A percentile compares a stretch with the other conserved stretches of the same genome.
phyloP scores from a whole-genome alignment of 768 basidiomycete species.

The Boletales sp. region DNA sequence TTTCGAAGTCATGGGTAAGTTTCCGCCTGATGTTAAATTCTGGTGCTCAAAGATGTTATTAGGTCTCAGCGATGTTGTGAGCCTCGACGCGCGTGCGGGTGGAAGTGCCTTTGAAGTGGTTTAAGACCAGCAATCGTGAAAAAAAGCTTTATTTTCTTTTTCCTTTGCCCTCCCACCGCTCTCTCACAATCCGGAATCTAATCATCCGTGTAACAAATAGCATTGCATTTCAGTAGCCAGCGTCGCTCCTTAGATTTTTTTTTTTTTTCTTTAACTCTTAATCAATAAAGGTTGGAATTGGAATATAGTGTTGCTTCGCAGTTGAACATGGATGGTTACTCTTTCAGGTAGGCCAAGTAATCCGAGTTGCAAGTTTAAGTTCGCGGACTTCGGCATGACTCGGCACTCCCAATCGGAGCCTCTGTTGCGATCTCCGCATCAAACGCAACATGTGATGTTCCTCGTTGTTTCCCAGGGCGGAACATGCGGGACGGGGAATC shows the following conservation, averaged over 20 bases:
- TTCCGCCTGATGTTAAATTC: neutral
- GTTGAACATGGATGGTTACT: conserved; percentile 10
- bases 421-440: neutral
- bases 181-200: neutral
- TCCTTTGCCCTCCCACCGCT: too few species aligned
- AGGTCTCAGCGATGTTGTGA: conserved; percentile 53
- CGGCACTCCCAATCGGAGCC: neutral
- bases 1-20: conserved; percentile 72
- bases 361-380: neutral
- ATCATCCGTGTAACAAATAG: conserved; percentile 21
- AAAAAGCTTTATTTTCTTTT: neutral
- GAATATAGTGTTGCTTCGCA: neutral
- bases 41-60: neutral
- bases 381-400: neutral
- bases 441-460: too few species aligned
- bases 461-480: conserved; percentile 2
- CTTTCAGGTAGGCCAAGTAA: conserved; percentile 1
- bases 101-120: conserved; percentile 55
- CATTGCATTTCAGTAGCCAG: conserved; percentile 9
- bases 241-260: conserved; percentile 20
- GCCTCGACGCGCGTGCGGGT: conserved; percentile 54
- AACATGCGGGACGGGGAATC: conserved; percentile 5
- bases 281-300: conserved; percentile 10
- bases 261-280: conserved; percentile 17
- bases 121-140: conserved; percentile 21